Evolutionary conservation across 768 basidiomycete species (phyloP).

Genomic region (Fistulinella prunicolor): DNA sequence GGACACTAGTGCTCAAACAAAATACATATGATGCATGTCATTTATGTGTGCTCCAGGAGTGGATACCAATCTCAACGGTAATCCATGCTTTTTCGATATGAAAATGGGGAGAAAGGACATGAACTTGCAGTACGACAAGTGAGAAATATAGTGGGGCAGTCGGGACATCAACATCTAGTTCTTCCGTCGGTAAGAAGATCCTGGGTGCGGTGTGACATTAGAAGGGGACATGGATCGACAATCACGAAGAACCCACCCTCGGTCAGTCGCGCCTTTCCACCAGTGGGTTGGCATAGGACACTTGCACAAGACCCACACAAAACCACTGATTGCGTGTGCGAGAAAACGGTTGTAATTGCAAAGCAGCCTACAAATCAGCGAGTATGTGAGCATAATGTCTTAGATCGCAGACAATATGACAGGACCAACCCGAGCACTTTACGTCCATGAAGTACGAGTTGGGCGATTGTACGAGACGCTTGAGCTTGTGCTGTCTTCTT

Average conservation of each 20-base stretch:
- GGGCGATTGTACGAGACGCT: conserved; percentile 97
- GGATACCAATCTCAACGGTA: conserved; percentile 9
- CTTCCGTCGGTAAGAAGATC: conserved; percentile 98
- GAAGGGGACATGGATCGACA: conserved; percentile 1
- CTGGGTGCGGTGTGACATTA: conserved; percentile 40
- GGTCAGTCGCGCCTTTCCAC: conserved; percentile 96
- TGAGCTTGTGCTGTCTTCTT: conserved; percentile 95
- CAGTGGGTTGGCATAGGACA: conserved; percentile 96
- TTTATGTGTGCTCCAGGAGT: conserved; percentile 3
- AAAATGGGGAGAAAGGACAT: background rate
- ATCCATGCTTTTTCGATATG: conserved; percentile 15
- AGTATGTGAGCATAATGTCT: background rate
- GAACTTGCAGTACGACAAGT: conserved; percentile 1
- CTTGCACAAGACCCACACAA: conserved; percentile 90
- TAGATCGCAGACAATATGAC: background rate
- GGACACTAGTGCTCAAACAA: conserved; percentile 1
- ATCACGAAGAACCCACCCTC: conserved; percentile 66
- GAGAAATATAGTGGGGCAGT: background rate
- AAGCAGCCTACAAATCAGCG: conserved; percentile 70
- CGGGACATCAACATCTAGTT: conserved; percentile 45
- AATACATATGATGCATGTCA: conserved; percentile 12
- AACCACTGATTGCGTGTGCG: conserved; percentile 97
- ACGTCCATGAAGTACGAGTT: conserved; percentile 99
- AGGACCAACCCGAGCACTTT: conserved; percentile 88
- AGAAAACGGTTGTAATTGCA: conserved; percentile 96